Percentiles rank a stretch among this genome's conserved stretches.
Evolutionary conservation across 1,284 basidiomycete genomes (phyloP).

Genomic region (Apiotrichum gracile): DNA sequence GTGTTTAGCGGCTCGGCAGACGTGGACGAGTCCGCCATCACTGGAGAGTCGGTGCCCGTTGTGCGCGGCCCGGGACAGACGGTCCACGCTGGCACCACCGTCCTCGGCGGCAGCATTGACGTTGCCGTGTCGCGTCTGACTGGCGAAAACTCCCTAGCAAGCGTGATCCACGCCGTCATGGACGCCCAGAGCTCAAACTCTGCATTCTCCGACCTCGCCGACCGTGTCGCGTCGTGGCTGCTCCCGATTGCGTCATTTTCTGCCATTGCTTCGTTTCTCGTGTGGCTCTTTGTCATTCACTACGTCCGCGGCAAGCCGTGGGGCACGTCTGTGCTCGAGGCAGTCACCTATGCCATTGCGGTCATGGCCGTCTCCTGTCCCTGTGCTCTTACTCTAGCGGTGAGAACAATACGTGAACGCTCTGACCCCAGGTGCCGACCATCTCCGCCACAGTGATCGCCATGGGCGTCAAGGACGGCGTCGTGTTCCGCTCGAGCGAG

Average conservation of each 20-base stretch:
- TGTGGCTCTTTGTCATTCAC: constrained; percentile 47
- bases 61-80: constrained; percentile 42
- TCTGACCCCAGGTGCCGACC: constrained; percentile 3
- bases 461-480: constrained; percentile 11
- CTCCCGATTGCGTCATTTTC: constrained; percentile 10
- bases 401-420: neutral
- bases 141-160: constrained; percentile 50
- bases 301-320: constrained; percentile 33
- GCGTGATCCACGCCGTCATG: constrained; percentile 47
- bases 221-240: constrained; percentile 17
- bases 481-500: constrained; percentile 24
- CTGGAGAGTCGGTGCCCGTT: constrained; percentile 50
- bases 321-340: constrained; percentile 37
- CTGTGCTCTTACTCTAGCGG: constrained; percentile 44
- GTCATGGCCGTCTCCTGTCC: constrained; percentile 51
- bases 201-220: constrained; percentile 18
- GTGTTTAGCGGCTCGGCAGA: constrained; percentile 46
- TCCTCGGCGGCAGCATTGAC: constrained; percentile 45
- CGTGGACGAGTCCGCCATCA: constrained; percentile 52
- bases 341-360: constrained; percentile 49
- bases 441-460: constrained; percentile 11
- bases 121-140: constrained; percentile 47
- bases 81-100: constrained; percentile 50
- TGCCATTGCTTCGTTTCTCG: constrained; percentile 39
- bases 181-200: constrained; percentile 15